These are phyloP conservation scores for Omphalea diandra DNA, from an alignment of 441 rosid genomes.

Conservation along the genomic window DNA sequence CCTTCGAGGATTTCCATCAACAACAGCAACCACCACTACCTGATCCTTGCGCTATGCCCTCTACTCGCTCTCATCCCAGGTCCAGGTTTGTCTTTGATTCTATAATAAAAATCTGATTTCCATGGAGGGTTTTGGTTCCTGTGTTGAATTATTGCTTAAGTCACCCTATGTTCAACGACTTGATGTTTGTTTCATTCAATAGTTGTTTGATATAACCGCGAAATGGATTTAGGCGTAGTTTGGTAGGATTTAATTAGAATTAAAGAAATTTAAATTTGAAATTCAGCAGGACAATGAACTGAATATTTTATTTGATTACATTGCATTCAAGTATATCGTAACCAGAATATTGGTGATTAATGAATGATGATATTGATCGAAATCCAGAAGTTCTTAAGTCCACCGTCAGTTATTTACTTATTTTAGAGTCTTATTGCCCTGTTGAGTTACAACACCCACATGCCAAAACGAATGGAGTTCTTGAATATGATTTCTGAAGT, in stretches of 20 bases:
- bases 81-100: slow-evolving; percentile 31
- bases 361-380: neutral
- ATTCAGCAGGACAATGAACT: too few species aligned
- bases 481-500: neutral
- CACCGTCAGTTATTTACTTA: neutral
- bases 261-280: too few species aligned
- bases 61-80: slow-evolving; percentile 28
- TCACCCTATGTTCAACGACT: neutral
- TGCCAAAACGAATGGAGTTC: too few species aligned
- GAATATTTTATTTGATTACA: too few species aligned
- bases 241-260: too few species aligned
- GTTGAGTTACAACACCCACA: too few species aligned
- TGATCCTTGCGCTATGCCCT: slow-evolving; percentile 19
- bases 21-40: slow-evolving; percentile 22
- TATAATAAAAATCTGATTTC: neutral
- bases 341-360: neutral
- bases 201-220: too few species aligned
- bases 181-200: too few species aligned
- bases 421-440: neutral
- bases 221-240: too few species aligned
- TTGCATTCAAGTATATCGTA: too few species aligned
- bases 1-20: slow-evolving; percentile 31
- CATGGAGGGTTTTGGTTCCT: neutral
- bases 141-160: neutral
- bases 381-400: neutral